Base-by-base conservation (phyloP, 2,329 filamentous ascomycete species). In the Sporothrix luriei region DNA sequence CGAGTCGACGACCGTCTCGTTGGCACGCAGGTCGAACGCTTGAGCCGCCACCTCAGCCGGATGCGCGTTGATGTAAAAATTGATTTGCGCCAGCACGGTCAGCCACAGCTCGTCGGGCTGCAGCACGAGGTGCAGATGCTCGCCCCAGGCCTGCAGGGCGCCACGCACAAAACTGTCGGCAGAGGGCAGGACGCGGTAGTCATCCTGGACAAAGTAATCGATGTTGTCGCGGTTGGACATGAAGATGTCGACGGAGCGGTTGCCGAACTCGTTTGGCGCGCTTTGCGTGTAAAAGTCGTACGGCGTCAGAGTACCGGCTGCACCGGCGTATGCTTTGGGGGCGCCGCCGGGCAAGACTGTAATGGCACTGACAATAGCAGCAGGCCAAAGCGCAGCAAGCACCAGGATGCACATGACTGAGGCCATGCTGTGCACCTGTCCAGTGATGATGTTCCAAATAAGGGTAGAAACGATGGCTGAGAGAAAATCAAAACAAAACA, bases 71-170 rank as follows among this genome's bases (percentile, higher is more conserved):
- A 86, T 80, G 75, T 82, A 86, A 68, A 82, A 80, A 74, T 82
- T 83, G 68, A 87, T 76, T 75, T 87, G 84, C 0, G 79, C 78
- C 4, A 87, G 77, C 66, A 87, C 82, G 68, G 84, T 80, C 72
- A 86, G 82, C 85, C 85, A 87, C 48, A 87, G 76, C 68, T 86
- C 84, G 51, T 87, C 84, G 0, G 84, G 84, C 0, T 84, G 80
- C 14, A 87, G 76, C 0, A 80, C 78, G 2, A 87, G 77, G 73
- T 84, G 80, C 70, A 84, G 81, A 70, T 85, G 84, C 62, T 81
- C 75, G 43, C 79, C 82, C 79, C 85, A 85, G 0, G 84, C 83
- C 38, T 82, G 78, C 57, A 84, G 77, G 4, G 80, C 80, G 24
- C 81, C 79, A 38, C 81, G 78, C 21, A 84, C 77, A 72, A 85